Base-by-base conservation (phyloP, 495 filamentous ascomycete species). In the Copromyces sp. region DNA sequence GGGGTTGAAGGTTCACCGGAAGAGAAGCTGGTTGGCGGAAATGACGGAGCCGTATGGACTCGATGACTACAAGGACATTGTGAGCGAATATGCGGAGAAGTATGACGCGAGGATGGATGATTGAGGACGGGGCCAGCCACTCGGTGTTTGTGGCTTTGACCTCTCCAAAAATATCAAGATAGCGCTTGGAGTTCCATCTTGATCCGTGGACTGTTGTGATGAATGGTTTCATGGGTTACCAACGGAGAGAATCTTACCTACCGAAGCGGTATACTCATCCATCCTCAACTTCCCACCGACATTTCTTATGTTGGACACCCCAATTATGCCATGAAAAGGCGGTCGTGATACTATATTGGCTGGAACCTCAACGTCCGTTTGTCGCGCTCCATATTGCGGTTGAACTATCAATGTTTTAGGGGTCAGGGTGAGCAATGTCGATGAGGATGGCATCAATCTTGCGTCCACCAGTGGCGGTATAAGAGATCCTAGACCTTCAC, bases 61-160 rank as follows among this genome's bases (percentile, higher is more conserved):
- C 44, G 86, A 86, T 73, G 90, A 92, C 78, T 92, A 92, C 80
- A 76, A 77, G 68, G 86, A 88, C 2, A 72, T 92, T 39, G 86
- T 89, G 38, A 84, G 82, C 12, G 90, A 91, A 77, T 92, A 85
- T 82, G 74, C 68, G 59, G 68, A n/a, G 32, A 71, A 69, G 9
- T 70, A 70, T 37, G 14, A 65, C 3, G 29, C 29, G 53, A 5
- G 7, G 29, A 37, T 16, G 6, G 29, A 20, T 35, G 29, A 12
- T 61, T 61, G 53, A 61, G 16, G 53, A 7, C 3, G 20, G 53
- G 29, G 29, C 47, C 47, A 59, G 12, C 24, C 24, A 16, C 12
- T 61, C 12, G 12, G 29, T 12, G 53, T 32, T 29, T 32, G 24
- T 61, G 29, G 53, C 12, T 32, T 8, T 35, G 53, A 16, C 6